These are phyloP conservation scores for Candida jianshihensis DNA, from an alignment of 805 yeast species.

Conservation along the genomic window DNA sequence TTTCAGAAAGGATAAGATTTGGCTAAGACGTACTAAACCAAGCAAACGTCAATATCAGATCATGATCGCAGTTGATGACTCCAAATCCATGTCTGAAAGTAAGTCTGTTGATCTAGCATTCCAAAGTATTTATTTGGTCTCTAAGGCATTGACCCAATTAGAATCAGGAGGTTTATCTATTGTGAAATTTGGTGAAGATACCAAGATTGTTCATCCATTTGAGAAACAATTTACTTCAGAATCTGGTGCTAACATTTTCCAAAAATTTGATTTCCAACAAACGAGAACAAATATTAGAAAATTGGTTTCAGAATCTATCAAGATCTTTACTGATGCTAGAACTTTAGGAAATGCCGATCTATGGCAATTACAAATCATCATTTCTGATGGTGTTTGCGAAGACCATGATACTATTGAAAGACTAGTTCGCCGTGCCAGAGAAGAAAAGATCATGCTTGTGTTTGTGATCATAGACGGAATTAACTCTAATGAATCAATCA, in stretches of 20 bases:
- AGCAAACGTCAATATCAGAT: constrained; percentile 95
- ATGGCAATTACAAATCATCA: constrained; percentile 90
- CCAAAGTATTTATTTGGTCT: constrained; percentile 88
- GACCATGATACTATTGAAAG: constrained; percentile 80
- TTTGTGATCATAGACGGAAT: constrained; percentile 92
- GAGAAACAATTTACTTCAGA: constrained; percentile 78
- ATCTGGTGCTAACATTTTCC: constrained; percentile 78
- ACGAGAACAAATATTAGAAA: constrained; percentile 76
- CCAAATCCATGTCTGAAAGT: constrained; percentile 95
- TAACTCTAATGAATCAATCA: constrained; percentile 72
- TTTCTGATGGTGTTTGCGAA: constrained; percentile 97
- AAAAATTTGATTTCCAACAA: constrained; percentile 87
- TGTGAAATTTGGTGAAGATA: constrained; percentile 82
- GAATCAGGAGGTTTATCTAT: constrained; percentile 92
- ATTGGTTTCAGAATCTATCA: constrained; percentile 65
- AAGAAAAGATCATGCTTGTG: constrained; percentile 87
- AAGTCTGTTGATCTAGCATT: constrained; percentile 86
- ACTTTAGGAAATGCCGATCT: constrained; percentile 48
- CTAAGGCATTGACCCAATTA: constrained; percentile 86
- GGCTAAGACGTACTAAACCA: constrained; percentile 97
- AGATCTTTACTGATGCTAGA: constrained; percentile 56
- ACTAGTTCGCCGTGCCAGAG: constrained; percentile 86
- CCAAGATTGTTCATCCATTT: constrained; percentile 83
- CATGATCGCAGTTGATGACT: constrained; percentile 95
- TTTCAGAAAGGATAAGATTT: constrained; percentile 94